A percentile compares a stretch with the other conserved stretches of the same genome.
Evolutionary conservation across 345 rosid genomes (phyloP).

Genomic region (Lepidium sativum): DNA sequence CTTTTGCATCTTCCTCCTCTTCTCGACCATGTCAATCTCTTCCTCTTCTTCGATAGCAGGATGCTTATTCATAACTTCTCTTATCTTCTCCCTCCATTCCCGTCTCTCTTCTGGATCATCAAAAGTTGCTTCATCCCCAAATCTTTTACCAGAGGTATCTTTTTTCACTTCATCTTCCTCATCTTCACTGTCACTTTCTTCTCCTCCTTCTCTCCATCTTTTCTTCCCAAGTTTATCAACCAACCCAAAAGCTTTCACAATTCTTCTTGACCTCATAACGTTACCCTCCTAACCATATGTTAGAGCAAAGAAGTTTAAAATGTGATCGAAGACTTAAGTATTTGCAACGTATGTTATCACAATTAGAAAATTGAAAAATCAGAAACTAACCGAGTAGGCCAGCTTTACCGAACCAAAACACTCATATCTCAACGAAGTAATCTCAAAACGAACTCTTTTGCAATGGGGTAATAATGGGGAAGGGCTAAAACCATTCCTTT

Average conservation of each 20-base stretch:
- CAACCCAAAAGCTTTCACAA: slow-evolving; percentile 33
- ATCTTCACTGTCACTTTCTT: slow-evolving; percentile 42
- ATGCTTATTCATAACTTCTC: slow-evolving; percentile 49
- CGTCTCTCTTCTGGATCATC: slow-evolving; percentile 64
- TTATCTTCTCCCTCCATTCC: slow-evolving; percentile 74
- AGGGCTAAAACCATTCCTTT: slow-evolving; percentile 18
- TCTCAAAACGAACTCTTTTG: slow-evolving; percentile 6
- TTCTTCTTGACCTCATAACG: slow-evolving; percentile 17
- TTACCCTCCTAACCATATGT: slow-evolving; percentile 23
- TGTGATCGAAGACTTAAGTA: background rate
- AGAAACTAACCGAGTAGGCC: background rate
- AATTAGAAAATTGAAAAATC: background rate
- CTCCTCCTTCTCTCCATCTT: slow-evolving; percentile 24
- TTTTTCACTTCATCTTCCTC: slow-evolving; percentile 27
- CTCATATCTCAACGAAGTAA: slow-evolving; percentile 12
- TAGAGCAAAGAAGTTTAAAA: background rate
- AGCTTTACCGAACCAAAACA: slow-evolving; percentile 5
- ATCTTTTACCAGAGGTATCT: slow-evolving; percentile 21
- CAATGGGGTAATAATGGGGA: background rate
- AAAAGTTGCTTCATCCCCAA: slow-evolving; percentile 28
- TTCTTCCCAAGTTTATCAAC: slow-evolving; percentile 46
- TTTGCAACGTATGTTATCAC: background rate
- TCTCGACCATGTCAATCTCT: slow-evolving; percentile 52
- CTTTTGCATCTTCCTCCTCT: slow-evolving; percentile 63
- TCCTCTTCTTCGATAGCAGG: slow-evolving; percentile 44